Base-by-base conservation (phyloP, 2,329 filamentous ascomycete species). In the Chaetomium sp. region DNA sequence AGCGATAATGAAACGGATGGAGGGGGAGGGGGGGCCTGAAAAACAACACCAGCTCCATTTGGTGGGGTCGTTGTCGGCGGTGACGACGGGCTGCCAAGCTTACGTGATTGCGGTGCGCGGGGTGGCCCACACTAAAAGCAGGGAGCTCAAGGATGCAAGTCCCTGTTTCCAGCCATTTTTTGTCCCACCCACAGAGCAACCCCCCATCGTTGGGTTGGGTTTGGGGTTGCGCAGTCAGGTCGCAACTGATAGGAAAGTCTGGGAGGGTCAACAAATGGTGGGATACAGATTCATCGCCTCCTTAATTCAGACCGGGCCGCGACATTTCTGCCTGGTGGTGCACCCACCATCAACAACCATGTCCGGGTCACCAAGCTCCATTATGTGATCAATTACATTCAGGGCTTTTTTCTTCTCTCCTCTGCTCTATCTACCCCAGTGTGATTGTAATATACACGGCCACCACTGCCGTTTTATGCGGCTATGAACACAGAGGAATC, bases 381-480 rank as follows among this genome's bases (percentile, higher is more conserved):
- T 53, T 31, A 27, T 27, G 42, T 45, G 12, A 38, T 63, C 45
- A 51, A 57, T 56, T 66, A 63, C 60, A 69, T 49, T 45, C 57
- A 21, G 23, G 13, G 45, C 64, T 65, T 57, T 49, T 61, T 42
- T 4, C 7, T 42, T 16, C 60, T 50, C 62, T 23, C 21, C 64
- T 69, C 70, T 71, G 68, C 66, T 70, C 68, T 68, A 70, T 62
- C 68, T 68, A 70, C 61, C 69, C 68, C 65, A 56, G 65, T 69
- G 66, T 69, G 60, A 51, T 70, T 49, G 60, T 74, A 74, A 68
- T 74, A 69, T 74, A 74, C 73, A 74, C 63, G 66, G 69, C 60
- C 68, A 65, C 57, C 68, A 60, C 63, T 50, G 56, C 59, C 61
- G 60, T 60, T 66, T 72, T 71, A 70, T 72, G 69, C 66, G 68